Evolutionary conservation across 2,329 filamentous ascomycete genomes (phyloP).

Genomic region (Lachnellula arida): DNA sequence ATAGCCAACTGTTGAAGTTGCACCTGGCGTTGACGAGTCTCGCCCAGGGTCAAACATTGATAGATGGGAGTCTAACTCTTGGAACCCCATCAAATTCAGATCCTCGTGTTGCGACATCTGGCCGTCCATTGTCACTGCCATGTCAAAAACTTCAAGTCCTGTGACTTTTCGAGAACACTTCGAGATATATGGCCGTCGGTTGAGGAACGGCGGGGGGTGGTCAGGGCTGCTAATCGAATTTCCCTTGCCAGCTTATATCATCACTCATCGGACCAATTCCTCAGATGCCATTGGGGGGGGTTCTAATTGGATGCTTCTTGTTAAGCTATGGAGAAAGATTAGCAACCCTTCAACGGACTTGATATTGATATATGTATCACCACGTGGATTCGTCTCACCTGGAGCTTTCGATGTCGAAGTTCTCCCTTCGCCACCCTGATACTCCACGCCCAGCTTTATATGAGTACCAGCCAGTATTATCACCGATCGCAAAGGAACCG

Average conservation of each 20-base stretch:
- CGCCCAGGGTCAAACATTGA: conserved; percentile 31
- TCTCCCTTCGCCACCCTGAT: conserved; percentile 17
- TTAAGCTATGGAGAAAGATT: conserved; percentile 17
- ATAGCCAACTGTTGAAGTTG: conserved; percentile 26
- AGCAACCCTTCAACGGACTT: conserved; percentile 20
- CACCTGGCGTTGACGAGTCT: conserved; percentile 28
- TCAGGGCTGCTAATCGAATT: conserved; percentile 26
- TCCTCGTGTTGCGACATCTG: conserved; percentile 33
- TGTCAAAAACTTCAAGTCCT: conserved; percentile 32
- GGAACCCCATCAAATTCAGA: conserved; percentile 33
- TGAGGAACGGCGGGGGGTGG: conserved; percentile 12
- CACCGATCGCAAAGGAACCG: conserved; percentile 11
- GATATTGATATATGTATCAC: conserved; percentile 26
- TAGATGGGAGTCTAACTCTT: conserved; percentile 35
- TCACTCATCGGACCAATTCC: conserved; percentile 21
- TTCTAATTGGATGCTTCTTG: conserved; percentile 10
- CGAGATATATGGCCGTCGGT: conserved; percentile 28
- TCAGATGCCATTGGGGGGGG: conserved; percentile 19
- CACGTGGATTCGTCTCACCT: conserved; percentile 32
- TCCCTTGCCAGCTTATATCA: conserved; percentile 27
- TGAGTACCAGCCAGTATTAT: conserved; percentile 8
- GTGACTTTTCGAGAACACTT: conserved; percentile 31
- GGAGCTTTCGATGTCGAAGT: conserved; percentile 26
- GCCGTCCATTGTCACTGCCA: conserved; percentile 33
- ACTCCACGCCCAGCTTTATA: conserved; percentile 13